phyloP scores from a whole-genome alignment of 148 eudicot species.

The Arctostaphylos glauca region DNA sequence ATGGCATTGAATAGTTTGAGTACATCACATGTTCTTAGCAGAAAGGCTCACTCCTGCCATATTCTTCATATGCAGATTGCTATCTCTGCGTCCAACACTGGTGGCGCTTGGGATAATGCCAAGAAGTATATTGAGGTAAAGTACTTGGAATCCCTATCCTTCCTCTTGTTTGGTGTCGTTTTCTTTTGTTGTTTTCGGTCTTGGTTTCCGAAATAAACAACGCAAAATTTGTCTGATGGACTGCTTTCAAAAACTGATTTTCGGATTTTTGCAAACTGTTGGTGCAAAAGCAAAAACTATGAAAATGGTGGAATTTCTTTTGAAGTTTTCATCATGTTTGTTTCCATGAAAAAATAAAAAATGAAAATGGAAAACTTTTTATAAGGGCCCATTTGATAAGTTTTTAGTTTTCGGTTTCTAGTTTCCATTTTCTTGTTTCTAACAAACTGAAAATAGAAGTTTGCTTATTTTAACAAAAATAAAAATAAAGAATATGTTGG shows the following conservation, averaged over 20 bases:
- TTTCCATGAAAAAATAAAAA: not conserved
- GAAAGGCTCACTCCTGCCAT: not conserved
- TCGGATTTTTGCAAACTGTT: not conserved
- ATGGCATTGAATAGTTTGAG: not conserved
- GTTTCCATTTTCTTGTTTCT: too few species aligned
- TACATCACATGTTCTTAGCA: slow-evolving; percentile 1
- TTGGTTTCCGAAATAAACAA: not conserved
- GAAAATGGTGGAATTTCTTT: not conserved
- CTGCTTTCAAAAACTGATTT: not conserved
- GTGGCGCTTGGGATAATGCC: slow-evolving; percentile 95
- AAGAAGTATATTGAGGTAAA: slow-evolving; percentile 86
- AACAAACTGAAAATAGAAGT: too few species aligned
- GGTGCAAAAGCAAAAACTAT: not conserved
- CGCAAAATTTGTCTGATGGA: not conserved
- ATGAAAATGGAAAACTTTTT: not conserved
- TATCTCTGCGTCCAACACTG: slow-evolving; percentile 89
- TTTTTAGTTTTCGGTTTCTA: too few species aligned
- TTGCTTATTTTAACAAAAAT: too few species aligned
- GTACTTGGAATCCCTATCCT: not conserved
- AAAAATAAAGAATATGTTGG: too few species aligned
- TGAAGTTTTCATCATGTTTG: not conserved
- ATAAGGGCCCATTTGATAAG: too few species aligned
- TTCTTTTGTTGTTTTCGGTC: not conserved
- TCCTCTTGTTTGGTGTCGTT: not conserved
- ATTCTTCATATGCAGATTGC: slow-evolving; percentile 52